Conservation (phyloP, 768 basidiomycete species). For the Suillus subluteus region DNA sequence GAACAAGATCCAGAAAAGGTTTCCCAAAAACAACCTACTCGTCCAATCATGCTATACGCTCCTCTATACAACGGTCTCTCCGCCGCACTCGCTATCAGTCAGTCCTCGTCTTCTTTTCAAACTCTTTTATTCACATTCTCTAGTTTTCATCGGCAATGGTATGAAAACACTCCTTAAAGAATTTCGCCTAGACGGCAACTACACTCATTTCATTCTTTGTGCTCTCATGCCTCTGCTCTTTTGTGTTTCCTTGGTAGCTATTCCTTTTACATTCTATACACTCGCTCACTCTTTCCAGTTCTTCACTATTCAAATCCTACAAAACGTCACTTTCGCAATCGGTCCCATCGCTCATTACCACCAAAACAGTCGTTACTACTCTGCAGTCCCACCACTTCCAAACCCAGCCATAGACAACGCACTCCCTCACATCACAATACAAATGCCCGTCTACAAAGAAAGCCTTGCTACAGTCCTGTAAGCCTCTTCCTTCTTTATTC, state of each 20-base stretch:
- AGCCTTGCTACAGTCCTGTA: conserved; percentile 53
- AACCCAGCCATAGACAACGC: conserved; percentile 48
- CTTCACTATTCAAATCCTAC: conserved; percentile 47
- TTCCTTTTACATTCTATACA: conserved; percentile 1
- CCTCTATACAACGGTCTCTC: conserved; percentile 32
- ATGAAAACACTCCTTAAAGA: conserved; percentile 62
- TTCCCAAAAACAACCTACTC: conserved; percentile 15
- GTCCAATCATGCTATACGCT: conserved; percentile 29
- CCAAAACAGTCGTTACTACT: conserved; percentile 57
- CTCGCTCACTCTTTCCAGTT: conserved; percentile 27
- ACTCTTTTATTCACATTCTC: conserved; percentile 21
- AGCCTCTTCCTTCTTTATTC: conserved; percentile 24
- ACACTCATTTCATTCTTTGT: conserved; percentile 45
- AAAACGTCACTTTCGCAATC: conserved; percentile 42
- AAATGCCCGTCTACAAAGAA: conserved; percentile 65
- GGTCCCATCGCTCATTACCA: conserved; percentile 57
- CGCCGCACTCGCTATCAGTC: conserved; percentile 30
- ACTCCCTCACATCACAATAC: conserved; percentile 54
- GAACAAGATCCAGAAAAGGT: conserved; percentile 42
- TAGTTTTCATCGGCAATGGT: conserved; percentile 69
- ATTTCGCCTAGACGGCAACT: conserved; percentile 50
- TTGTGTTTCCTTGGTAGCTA: conserved; percentile 47
- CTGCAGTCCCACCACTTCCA: conserved; percentile 45
- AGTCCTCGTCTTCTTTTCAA: not conserved
- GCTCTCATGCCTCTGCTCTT: conserved; percentile 45